A percentile compares a stretch with the other conserved stretches of the same genome.
phyloP scores from a whole-genome alignment of 352 stramenopile species.

The Phytophthora tubulina region DNA sequence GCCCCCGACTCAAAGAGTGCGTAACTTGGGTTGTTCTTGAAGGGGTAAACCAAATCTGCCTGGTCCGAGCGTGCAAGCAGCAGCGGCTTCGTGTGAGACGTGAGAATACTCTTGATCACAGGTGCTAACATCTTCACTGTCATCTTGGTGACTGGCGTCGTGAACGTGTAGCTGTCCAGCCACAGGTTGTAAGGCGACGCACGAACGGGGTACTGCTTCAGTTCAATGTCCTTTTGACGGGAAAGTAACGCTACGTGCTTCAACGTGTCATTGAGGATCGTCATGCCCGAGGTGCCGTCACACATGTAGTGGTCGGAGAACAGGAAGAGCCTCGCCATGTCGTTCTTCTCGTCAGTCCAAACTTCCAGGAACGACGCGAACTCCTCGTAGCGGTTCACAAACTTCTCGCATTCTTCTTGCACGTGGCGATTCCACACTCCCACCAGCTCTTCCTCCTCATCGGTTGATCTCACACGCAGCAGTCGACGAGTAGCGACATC shows the following conservation, averaged over 20 bases:
- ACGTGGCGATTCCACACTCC: constrained; percentile 33
- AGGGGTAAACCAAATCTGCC: constrained; percentile 36
- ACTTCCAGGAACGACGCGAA: constrained; percentile 39
- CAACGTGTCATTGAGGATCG: constrained; percentile 50
- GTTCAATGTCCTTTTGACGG: constrained; percentile 12
- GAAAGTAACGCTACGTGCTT: constrained; percentile 17
- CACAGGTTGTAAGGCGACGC: constrained; percentile 41
- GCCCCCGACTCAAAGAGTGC: constrained; percentile 40
- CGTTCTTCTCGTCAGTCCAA: constrained; percentile 25
- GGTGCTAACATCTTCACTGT: constrained; percentile 25
- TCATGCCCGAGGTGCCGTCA: constrained; percentile 48
- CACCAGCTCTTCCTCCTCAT: constrained; percentile 20
- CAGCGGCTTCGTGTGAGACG: constrained; percentile 33
- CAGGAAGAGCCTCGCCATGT: constrained; percentile 42
- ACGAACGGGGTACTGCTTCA: constrained; percentile 30
- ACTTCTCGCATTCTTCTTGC: constrained; percentile 32
- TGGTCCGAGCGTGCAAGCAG: constrained; percentile 39
- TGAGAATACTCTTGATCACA: constrained; percentile 30
- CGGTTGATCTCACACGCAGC: constrained; percentile 27
- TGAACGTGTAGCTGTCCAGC: constrained; percentile 32
- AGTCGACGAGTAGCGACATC: constrained; percentile 32
- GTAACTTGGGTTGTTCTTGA: constrained; percentile 39
- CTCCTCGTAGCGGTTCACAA: constrained; percentile 33
- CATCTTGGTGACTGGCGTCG: constrained; percentile 29
- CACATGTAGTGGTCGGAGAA: constrained; percentile 61